Evolutionary conservation across 352 stramenopile genomes (phyloP), one percentile per base, ranked within the genome.

Genomic region (Pythium aquatile): DNA sequence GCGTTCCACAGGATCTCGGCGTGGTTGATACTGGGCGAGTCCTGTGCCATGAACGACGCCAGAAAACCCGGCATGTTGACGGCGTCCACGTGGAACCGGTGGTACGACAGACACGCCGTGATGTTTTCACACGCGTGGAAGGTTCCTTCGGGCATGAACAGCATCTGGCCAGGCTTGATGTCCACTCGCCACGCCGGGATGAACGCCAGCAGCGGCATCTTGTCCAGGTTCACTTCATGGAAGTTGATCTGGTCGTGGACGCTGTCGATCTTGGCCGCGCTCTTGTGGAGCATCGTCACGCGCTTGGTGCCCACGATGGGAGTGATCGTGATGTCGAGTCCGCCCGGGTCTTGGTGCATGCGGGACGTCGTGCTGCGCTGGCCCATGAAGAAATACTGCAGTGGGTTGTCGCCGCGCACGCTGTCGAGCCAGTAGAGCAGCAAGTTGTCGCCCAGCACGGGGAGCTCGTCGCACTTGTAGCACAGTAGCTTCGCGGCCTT

Each of bases 321-420:
- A 33, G 93, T 86, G 68, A 98, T 98, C 7, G 87, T 90, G 66
- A 98, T 98, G 52, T 87, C 89, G 6, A 98, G 78, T 35, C 94
- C 94, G 48, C 94, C 94, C 0, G 76, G 78, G 72, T 98, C 94
- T 39, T 84, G 78, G 69, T 98, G 94, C 65, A 98, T 89, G 29
- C 91, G 88, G 33, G 85, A 97, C 42, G 83, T 84, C 3, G 93
- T 98, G 51, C 84, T 91, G 57, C 84, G 78, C 40, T 88, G 80
- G 5, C 94, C 94, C 94, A 98, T 98, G 69, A 98, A 98, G 30
- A 98, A 75, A 60, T 98, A 98, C 68, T 98, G 94, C 26, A 98
- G 73, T 5, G 93, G 92, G 67, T 93, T 97, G 66, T 97, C 90
- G 48, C 72, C 81, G 57, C 91, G 88, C 46, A 91, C 79, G 16